Evolutionary conservation across 2,329 filamentous ascomycete genomes (phyloP).

Genomic region (Madurella fahalii): DNA sequence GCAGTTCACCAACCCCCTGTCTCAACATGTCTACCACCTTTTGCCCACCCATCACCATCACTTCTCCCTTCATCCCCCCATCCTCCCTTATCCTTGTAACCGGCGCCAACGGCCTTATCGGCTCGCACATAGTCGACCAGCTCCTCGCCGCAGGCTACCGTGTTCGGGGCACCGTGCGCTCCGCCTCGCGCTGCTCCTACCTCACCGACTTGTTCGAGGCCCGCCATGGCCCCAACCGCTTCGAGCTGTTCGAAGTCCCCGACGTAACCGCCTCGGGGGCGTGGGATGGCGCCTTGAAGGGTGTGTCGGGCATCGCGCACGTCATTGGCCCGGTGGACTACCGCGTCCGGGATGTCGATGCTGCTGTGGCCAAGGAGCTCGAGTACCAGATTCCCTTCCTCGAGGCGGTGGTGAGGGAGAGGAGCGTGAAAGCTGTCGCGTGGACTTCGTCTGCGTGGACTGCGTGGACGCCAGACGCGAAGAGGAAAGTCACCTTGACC

Average conservation of each 20-base stretch:
- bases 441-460: constrained; percentile 33
- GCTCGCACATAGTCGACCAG: constrained; percentile 35
- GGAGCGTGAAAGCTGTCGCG: constrained; percentile 28
- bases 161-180: constrained; percentile 40
- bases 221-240: constrained; percentile 26
- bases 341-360: constrained; percentile 22
- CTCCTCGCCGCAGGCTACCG: constrained; percentile 35
- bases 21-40: too few relatives aligned
- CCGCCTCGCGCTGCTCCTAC: constrained; percentile 29
- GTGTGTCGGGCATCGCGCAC: constrained; percentile 27
- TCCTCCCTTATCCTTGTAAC: constrained; percentile 35
- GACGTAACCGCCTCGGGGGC: constrained; percentile 25
- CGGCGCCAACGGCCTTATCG: constrained; percentile 42
- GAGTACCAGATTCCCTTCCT: constrained; percentile 16
- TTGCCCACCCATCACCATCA: constrained; percentile 1
- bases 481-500: constrained; percentile 23
- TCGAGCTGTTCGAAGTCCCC: constrained; percentile 30
- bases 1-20: too few relatives aligned
- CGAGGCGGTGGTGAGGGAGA: constrained; percentile 15
- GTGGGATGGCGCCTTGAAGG: constrained; percentile 25
- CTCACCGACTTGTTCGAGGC: constrained; percentile 23
- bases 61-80: constrained; percentile 14
- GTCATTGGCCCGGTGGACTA: constrained; percentile 26
- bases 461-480: constrained; percentile 28
- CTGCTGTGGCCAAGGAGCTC: constrained; percentile 20